Percentiles rank a stretch among this genome's conserved stretches.
Evolutionary conservation across 2,329 filamentous ascomycete species (phyloP).

Genomic region (Colletotrichum sidae): DNA sequence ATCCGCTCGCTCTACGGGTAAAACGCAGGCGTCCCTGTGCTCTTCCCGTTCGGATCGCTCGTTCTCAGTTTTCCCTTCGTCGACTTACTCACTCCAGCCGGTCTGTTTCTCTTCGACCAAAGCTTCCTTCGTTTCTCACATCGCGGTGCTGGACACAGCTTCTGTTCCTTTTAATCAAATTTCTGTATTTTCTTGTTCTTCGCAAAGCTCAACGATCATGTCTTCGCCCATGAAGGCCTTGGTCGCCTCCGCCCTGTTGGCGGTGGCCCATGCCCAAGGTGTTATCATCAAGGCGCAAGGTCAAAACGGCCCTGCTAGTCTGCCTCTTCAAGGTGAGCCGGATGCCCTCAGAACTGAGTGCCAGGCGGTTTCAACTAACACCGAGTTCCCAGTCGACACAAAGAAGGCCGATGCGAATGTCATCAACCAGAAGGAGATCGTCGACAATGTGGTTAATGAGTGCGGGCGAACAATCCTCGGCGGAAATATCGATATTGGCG

Average conservation of each 20-base stretch:
- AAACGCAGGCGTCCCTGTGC: constrained; percentile 21
- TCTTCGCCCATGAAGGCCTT: constrained; percentile 47
- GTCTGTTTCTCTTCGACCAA: constrained; percentile 12
- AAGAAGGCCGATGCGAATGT: constrained; percentile 75
- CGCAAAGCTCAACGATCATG: constrained; percentile 46
- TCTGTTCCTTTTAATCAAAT: constrained; percentile 18
- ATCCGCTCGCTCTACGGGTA: constrained; percentile 28
- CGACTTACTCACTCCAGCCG: constrained; percentile 16
- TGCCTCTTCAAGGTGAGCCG: constrained; percentile 58
- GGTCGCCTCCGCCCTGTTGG: constrained; percentile 48
- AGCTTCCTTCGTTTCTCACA: constrained; percentile 15
- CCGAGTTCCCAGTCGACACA: constrained; percentile 68
- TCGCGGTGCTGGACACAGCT: constrained; percentile 34
- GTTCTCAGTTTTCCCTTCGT: constrained; percentile 23
- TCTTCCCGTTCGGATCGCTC: constrained; percentile 22
- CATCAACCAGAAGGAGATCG: constrained; percentile 68
- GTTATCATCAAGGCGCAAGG: constrained; percentile 62
- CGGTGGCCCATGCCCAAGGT: constrained; percentile 55
- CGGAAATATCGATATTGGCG: constrained; percentile 72
- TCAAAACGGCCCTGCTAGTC: constrained; percentile 54
- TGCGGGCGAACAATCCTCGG: constrained; percentile 71
- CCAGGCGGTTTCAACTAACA: constrained; percentile 48
- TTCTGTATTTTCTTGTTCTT: constrained; percentile 39
- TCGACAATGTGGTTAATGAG: constrained; percentile 64
- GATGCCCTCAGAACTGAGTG: too few species aligned